A percentile compares a stretch with the other conserved stretches of the same genome.
Evolutionary conservation across 169 alveolate genomes (phyloP).

Genomic region (Eimeria praecox): DNA sequence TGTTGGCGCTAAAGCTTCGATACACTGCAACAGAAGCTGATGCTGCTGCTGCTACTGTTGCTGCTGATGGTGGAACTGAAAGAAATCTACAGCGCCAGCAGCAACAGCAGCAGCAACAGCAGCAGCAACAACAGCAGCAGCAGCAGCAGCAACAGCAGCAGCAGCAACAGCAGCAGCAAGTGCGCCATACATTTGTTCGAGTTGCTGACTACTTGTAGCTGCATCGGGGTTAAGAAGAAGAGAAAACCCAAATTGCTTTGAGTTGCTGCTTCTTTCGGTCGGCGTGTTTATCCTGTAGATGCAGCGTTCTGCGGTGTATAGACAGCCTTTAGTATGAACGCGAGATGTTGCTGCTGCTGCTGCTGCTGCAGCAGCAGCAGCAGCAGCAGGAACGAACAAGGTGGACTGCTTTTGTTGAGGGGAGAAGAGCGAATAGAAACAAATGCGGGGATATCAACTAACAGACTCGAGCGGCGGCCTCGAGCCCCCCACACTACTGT

Average conservation of each 20-base stretch:
- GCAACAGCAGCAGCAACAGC: too few relatives aligned
- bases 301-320: not conserved
- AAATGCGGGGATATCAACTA: not conserved
- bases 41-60: not conserved
- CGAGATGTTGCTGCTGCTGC: too few relatives aligned
- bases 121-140: too few relatives aligned
- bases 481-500: not conserved
- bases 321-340: not conserved
- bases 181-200: not conserved
- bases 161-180: not conserved
- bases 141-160: not conserved
- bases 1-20: not conserved
- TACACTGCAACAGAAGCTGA: not conserved
- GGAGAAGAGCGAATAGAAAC: not conserved
- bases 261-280: not conserved
- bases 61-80: too few relatives aligned
- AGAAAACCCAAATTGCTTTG: not conserved
- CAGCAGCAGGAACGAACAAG: not conserved
- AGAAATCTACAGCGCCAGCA: too few relatives aligned
- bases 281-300: too few relatives aligned
- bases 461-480: not conserved
- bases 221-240: slow-evolving; percentile 23
- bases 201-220: not conserved
- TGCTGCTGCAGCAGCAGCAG: too few relatives aligned
- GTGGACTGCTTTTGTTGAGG: not conserved